A percentile compares a stretch with the other conserved stretches of the same genome.
Conservation (phyloP, 1,284 basidiomycete species). For the Trametes hirsuta region DNA sequence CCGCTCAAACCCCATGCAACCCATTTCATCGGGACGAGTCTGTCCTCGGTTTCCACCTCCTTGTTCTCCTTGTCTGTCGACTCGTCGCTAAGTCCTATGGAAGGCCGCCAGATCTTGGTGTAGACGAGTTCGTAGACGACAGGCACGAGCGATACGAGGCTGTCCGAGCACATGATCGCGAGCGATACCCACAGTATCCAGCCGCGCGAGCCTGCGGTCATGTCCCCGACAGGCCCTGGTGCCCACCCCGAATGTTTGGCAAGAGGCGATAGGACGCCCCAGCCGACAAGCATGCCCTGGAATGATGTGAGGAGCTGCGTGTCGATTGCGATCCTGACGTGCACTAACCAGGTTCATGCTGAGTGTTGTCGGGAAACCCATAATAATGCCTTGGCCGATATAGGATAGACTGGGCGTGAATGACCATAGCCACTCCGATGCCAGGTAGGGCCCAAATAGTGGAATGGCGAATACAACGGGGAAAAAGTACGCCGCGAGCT, state of each 20-base stretch:
- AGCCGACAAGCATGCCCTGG: conserved; percentile 93
- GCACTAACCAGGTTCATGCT: conserved; percentile 84
- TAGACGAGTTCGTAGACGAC: conserved; percentile 52
- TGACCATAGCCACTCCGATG: conserved; percentile 91
- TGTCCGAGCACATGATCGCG: conserved; percentile 94
- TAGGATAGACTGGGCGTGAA: conserved; percentile 93
- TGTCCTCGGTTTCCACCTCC: conserved; percentile 79
- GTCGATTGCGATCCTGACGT: no score
- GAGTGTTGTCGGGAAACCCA: conserved; percentile 94
- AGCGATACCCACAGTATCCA: conserved; percentile 96
- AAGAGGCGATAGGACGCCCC: conserved; percentile 89
- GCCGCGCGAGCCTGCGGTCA: conserved; percentile 82
- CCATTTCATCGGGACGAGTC: conserved; percentile 84
- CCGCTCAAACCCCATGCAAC: conserved; percentile 68
- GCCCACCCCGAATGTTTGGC: conserved; percentile 88
- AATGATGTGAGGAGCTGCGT: background rate
- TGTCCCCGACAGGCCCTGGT: conserved; percentile 85
- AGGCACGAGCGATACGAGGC: conserved; percentile 82
- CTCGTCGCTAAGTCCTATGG: conserved; percentile 14
- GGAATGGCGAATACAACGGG: conserved; percentile 92
- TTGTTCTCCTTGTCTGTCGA: conserved; percentile 48
- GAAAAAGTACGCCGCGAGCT: conserved; percentile 85
- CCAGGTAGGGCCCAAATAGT: conserved; percentile 86
- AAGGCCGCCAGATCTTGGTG: conserved; percentile 25
- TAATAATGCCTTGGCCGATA: conserved; percentile 95